Base-by-base conservation (phyloP, 441 rosid genomes). In the Croton laevigatus region DNA sequence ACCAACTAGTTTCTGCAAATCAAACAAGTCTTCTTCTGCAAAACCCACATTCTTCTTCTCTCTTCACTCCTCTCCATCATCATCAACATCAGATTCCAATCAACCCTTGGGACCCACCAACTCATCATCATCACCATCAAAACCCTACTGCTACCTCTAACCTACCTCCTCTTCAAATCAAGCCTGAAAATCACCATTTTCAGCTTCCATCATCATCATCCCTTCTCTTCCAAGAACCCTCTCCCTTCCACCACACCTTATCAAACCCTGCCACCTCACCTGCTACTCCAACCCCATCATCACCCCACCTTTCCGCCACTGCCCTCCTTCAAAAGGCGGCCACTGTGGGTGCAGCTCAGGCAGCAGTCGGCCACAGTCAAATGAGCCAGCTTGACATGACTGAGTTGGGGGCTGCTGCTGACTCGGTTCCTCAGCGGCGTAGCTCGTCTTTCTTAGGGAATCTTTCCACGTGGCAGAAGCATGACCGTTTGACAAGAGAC, bases 271-370 rank as follows among this genome's bases (percentile, higher is more conserved):
- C 82, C 76, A 46, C 81, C 6, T 60, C 88, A 3, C 70, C 85
- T 2, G 71, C 86, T 1, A 14, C 20, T 16, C 62, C 81, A 40
- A 27, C 32, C 32, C 6, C 20, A 3, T 62, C 81, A 40, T 71
- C 68, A 2, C 83, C 75, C 68, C 84, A 82, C 82, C 80, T 90
- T 73, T 91, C 98, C 2, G 97, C 97, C 68, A 94, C 98, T 9
- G 97, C 97, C 6, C 94, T 94, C 67, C 97, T 94, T 80, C 98
- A 89, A 71, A 91, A 85, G 85, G 98, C 96, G 3, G 88, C 92
- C 2, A 79, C 81, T 61, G 71, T 87, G 44, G 88, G 91, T 59
- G 76, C 93, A 51, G 73, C 86, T 12, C 81, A 69, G 55, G 62
- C 75, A 10, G 81, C 76, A 6, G 81, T 73, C 66, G 81, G 78